Base-by-base conservation (phyloP, 2,329 filamentous ascomycete genomes). In the Fusarium nygamai region DNA sequence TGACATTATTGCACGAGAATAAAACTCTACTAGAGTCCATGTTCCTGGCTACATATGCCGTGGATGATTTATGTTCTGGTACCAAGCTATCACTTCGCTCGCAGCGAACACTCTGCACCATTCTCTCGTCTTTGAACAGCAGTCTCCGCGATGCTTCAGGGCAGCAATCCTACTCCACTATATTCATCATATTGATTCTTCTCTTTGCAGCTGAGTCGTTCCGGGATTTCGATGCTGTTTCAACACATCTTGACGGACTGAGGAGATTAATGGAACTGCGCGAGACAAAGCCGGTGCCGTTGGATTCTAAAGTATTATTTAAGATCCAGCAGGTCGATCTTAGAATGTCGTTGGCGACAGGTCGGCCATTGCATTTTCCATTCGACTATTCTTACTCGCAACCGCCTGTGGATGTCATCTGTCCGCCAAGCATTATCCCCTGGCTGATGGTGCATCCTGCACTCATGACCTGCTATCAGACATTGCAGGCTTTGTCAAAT, bases 251-350 rank as follows among this genome's bases (percentile, higher is more conserved):
- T 1, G 33, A 47, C 3, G 65, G 65, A 1, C 5, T 67, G 0
- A 22, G 22, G 16, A 41, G 13, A 2, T 19, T 67, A 1, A 11
- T 61, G 29, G 39, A 53, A 27, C 4, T 59, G 6, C 41, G 33
- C 1, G 41, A 48, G 22, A 59, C n/a, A 0, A 48, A 41, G 3
- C 29, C 31, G 0, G 33, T 36, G 13, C 22, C 29, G 4, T 8
- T 46, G 20, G 65, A 67, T 10, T 41, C 44, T 5, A 67, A 67
- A 19, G 29, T 67, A 5, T 5, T 67, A 1, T 67, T 61, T 2
- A 67, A 67, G 34, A 61, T 67, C 6, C 65, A 67, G 12, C 65
- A 67, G 29, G 22, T 67, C 8, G 65, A 67, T 7, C 16, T 67
- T 1, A 67, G 65, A 12, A 29, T 27, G 29, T 16, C 65, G 1